Conservation (phyloP, 345 rosid genomes). For the Orychophragmus violaceus region DNA sequence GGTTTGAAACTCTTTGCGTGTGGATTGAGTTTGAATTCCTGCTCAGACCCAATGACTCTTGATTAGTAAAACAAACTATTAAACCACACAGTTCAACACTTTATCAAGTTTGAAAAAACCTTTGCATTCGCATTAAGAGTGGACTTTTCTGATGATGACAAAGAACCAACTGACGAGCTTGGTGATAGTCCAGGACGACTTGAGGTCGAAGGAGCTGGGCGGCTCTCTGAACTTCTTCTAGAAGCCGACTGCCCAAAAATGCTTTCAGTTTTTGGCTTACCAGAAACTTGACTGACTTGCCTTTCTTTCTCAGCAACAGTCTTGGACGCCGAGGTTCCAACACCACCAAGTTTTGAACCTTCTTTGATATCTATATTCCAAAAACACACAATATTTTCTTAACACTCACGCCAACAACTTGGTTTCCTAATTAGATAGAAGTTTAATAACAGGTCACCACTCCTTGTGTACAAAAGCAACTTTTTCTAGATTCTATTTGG, state of each 20-base stretch:
- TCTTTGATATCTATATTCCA: background rate
- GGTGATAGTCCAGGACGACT: constrained; percentile 64
- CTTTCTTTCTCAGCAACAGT: constrained; percentile 42
- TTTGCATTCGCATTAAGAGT: constrained; percentile 78
- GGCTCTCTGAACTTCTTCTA: constrained; percentile 45
- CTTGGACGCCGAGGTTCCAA: constrained; percentile 33
- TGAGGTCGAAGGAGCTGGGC: constrained; percentile 38
- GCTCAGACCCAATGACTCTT: constrained; percentile 20
- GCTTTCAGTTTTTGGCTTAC: constrained; percentile 35
- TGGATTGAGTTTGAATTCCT: constrained; percentile 96
- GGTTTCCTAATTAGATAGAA: background rate
- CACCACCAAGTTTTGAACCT: constrained; percentile 34
- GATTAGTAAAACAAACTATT: background rate
- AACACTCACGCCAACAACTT: background rate
- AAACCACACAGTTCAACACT: background rate
- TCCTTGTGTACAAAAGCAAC: constrained; percentile 3
- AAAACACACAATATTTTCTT: background rate
- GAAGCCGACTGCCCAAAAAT: constrained; percentile 53
- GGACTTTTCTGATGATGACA: constrained; percentile 67
- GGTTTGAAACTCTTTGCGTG: constrained; percentile 87
- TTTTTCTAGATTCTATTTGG: constrained; percentile 8
- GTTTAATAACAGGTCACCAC: background rate
- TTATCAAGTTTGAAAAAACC: constrained; percentile 38
- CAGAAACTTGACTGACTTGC: constrained; percentile 37
- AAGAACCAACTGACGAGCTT: constrained; percentile 75